Conservation (phyloP, 2,329 filamentous ascomycete genomes). For the Sporothrix dimorphospora region DNA sequence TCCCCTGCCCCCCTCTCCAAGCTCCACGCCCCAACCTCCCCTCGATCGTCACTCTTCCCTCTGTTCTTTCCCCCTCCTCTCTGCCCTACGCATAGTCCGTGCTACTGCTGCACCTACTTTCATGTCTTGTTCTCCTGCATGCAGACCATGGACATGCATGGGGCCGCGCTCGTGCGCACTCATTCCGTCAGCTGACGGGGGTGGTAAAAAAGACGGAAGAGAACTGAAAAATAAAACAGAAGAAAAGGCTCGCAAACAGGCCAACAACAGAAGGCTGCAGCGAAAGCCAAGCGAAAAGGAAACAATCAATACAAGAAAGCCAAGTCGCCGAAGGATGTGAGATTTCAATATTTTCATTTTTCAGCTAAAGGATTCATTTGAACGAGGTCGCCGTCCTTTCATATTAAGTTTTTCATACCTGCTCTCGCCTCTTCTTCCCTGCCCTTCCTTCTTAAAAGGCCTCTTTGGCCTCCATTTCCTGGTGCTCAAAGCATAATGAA, state of each 20-base stretch:
- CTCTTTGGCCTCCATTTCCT: too few relatives aligned
- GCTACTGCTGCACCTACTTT: not conserved
- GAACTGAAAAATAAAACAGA: too few relatives aligned
- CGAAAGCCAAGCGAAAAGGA: not conserved
- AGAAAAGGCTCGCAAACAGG: too few relatives aligned
- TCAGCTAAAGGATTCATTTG: too few relatives aligned
- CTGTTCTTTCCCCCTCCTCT: not conserved
- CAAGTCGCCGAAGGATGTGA: not conserved
- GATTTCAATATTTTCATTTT: not conserved
- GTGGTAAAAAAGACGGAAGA: not conserved
- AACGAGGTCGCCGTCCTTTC: not conserved
- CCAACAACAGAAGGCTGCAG: not conserved
- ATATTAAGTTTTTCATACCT: too few relatives aligned
- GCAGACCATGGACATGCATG: not conserved
- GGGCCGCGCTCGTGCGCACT: not conserved
- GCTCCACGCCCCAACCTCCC: not conserved
- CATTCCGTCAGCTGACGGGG: constrained; percentile 5
- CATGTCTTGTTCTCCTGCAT: not conserved
- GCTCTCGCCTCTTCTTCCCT: not conserved
- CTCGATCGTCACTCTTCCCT: not conserved
- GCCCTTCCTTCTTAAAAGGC: not conserved
- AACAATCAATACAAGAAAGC: not conserved
- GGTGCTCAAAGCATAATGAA: not conserved
- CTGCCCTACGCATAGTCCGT: constrained; percentile 3
- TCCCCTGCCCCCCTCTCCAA: not conserved